Evolutionary conservation across 108 stramenopile species (phyloP).

Genomic region (Phaeodactylum tricornutum): DNA sequence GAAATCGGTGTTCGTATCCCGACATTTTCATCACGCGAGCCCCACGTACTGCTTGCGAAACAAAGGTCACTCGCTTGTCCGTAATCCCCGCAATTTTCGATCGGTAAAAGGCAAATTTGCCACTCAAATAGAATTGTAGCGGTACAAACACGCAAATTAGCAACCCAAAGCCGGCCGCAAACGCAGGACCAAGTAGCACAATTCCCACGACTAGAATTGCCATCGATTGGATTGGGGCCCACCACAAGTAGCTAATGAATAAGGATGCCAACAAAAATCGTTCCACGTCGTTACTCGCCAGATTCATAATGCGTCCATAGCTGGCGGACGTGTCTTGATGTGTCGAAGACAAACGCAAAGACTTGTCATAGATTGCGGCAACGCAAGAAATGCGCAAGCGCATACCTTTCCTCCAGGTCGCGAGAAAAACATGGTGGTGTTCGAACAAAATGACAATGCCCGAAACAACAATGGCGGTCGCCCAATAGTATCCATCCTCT

Average conservation of each 20-base stretch:
- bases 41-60: constrained; percentile 84
- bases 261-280: constrained; percentile 65
- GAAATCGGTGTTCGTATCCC: constrained; percentile 68
- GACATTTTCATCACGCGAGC: constrained; percentile 80
- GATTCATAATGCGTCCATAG: constrained; percentile 76
- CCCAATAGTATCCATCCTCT: constrained; percentile 34
- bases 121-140: constrained; percentile 59
- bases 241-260: constrained; percentile 61
- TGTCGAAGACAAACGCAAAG: constrained; percentile 21
- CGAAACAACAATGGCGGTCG: constrained; percentile 41
- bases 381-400: constrained; percentile 64
- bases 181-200: constrained; percentile 62
- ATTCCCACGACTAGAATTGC: constrained; percentile 66
- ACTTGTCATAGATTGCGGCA: constrained; percentile 70
- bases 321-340: constrained; percentile 13
- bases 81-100: constrained; percentile 74
- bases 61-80: constrained; percentile 75
- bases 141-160: constrained; percentile 74
- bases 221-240: constrained; percentile 77
- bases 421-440: constrained; percentile 52
- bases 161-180: constrained; percentile 74
- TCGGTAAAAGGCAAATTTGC: constrained; percentile 61
- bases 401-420: constrained; percentile 52
- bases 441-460: constrained; percentile 49
- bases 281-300: constrained; percentile 90